Evolutionary conservation across 2,329 filamentous ascomycete genomes (phyloP), one percentile per base, ranked within the genome.

Genomic region (Pestalotiopsis sp.): DNA sequence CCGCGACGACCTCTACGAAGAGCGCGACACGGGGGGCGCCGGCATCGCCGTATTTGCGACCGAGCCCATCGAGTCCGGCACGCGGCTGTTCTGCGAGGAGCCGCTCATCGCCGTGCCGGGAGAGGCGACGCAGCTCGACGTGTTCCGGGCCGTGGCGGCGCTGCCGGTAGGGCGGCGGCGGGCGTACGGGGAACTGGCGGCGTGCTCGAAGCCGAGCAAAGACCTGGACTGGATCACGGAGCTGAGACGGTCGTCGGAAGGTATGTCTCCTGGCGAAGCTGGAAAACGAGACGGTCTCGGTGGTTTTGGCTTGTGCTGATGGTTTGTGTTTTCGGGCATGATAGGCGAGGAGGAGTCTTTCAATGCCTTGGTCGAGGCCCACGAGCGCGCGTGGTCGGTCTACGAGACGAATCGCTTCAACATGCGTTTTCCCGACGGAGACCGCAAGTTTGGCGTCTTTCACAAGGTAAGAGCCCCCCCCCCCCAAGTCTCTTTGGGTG

Each of bases 331-430:
- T 2, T 9, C 39, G 26, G 35, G 17, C 17, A 9, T 10, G 17
- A 13, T 52, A 63, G 39, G 39, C 9, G 44, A 65, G 48, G 24
- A 22, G 4, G 48, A 55, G n/a, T 55, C 62, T 35, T 65, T 65
- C 48, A 57, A 65, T n/a, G 22, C 62, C 22, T n/a, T 65, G 24
- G 62, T 65, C 10, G 62, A 55, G 48, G 40, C 62, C 20, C 62
- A 65, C n/a, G 62, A 65, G 11, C n/a, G 24, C 5, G 48, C 62
- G n/a, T 65, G 62, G 62, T 65, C 62, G 17, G 56, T 65, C 30
- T 65, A 65, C 30, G 62, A 65, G 62, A 65, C 62, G 17, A 65
- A 65, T 39, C 40, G 62, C 1, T 65, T 65, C 48, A 65, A n/a
- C 17, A n/a, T 65, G 26, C 22, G 44, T 22, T 56, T 38, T n/a